Evolutionary conservation across 1,139 yeast genomes (phyloP).

Genomic region (Kodamaea ohmeri): DNA sequence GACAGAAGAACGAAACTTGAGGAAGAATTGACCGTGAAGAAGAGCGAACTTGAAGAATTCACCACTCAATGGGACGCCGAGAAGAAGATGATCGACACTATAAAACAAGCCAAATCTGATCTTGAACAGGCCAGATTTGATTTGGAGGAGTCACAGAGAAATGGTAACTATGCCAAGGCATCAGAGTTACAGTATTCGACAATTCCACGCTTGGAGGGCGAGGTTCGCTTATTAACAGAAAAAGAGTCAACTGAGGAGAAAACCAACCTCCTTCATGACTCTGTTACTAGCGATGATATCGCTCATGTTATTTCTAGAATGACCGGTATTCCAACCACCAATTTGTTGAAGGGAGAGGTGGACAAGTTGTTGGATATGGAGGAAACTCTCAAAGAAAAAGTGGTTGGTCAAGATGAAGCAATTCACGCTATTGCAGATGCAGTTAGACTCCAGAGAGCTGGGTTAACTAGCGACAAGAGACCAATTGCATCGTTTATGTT

Average conservation of each 20-base stretch:
- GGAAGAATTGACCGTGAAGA: constrained; percentile 59
- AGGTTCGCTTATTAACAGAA: constrained; percentile 48
- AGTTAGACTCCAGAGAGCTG: constrained; percentile 93
- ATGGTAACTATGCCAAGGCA: constrained; percentile 83
- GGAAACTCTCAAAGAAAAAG: constrained; percentile 66
- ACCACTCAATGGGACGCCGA: constrained; percentile 88
- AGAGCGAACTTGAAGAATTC: constrained; percentile 62
- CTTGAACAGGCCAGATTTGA: constrained; percentile 83
- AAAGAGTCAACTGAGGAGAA: constrained; percentile 31
- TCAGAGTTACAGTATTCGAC: constrained; percentile 84
- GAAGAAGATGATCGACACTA: constrained; percentile 65
- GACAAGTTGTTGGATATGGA: constrained; percentile 90
- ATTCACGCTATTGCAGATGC: constrained; percentile 88
- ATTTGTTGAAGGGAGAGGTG: constrained; percentile 90
- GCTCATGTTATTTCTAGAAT: constrained; percentile 87
- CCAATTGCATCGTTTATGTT: constrained; percentile 97
- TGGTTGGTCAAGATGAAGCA: constrained; percentile 95
- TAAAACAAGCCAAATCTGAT: constrained; percentile 75
- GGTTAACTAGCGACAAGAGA: constrained; percentile 86
- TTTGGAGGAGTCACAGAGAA: constrained; percentile 77
- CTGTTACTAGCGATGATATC: constrained; percentile 92
- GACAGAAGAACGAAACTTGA: constrained; percentile 71
- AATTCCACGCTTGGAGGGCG: constrained; percentile 74
- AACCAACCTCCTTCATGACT: constrained; percentile 67
- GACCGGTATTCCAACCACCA: constrained; percentile 95